Percentiles rank a stretch among this genome's conserved stretches.
phyloP scores from a whole-genome alignment of 2,329 filamentous ascomycete species.

The Ophiostoma sp. region DNA sequence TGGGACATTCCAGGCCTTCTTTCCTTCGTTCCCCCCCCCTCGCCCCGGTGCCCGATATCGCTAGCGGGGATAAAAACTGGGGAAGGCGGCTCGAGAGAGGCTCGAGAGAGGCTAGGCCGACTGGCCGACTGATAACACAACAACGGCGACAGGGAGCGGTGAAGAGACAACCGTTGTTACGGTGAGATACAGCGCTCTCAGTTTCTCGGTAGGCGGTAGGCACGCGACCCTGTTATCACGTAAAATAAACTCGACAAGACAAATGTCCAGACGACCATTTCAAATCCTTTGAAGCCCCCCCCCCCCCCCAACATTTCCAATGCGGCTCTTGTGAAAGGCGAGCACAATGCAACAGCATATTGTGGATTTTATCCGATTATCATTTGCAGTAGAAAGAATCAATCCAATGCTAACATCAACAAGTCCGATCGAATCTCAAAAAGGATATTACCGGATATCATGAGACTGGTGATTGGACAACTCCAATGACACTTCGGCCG shows the following conservation, averaged over 20 bases:
- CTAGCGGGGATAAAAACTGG: conserved; percentile 9
- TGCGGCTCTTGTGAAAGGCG: background rate
- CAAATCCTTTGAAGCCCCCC: background rate
- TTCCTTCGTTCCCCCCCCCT: background rate
- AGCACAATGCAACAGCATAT: background rate
- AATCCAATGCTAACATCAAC: background rate
- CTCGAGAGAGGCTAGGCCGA: background rate
- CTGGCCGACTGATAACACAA: background rate
- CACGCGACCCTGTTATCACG: conserved; percentile 14
- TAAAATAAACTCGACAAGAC: background rate
- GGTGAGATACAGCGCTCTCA: background rate
- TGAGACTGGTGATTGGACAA: background rate
- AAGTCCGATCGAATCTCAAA: too few relatives aligned
- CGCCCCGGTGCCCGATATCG: conserved; percentile 1
- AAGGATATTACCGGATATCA: background rate
- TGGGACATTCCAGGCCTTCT: background rate
- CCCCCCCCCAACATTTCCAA: background rate
- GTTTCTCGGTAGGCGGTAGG: background rate
- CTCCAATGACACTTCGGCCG: background rate
- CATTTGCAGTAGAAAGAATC: background rate
- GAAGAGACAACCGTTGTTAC: background rate
- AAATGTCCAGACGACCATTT: background rate
- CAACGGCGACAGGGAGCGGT: conserved; percentile 1
- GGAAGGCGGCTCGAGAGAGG: background rate
- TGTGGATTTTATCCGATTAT: background rate